Conservation (phyloP, 768 basidiomycete genomes). For the Psilocybe azurescens region DNA sequence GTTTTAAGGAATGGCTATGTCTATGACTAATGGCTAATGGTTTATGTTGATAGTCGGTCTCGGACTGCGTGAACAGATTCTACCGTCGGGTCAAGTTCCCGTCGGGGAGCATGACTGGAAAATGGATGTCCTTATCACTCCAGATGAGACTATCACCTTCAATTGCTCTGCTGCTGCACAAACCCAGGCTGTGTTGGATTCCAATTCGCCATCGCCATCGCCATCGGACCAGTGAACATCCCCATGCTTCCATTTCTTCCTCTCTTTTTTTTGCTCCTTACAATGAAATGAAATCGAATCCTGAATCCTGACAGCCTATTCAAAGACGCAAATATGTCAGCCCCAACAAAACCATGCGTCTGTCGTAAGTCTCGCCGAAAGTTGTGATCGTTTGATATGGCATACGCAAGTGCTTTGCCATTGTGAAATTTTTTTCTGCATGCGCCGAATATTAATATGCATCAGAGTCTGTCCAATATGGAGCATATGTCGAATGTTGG, state of each 20-base stretch:
- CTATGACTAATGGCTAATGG: conserved; percentile 4
- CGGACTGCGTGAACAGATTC: conserved; percentile 26
- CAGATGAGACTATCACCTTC: conserved; percentile 21
- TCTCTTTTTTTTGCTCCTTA: not conserved
- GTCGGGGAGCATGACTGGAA: conserved; percentile 27
- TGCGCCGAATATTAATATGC: too few relatives aligned
- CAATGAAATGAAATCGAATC: not conserved
- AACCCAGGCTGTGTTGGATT: not conserved
- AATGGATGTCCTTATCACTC: conserved; percentile 27
- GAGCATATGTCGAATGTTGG: too few relatives aligned
- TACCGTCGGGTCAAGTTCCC: conserved; percentile 19
- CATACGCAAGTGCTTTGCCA: too few relatives aligned
- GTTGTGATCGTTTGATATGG: too few relatives aligned
- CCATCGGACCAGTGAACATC: not conserved
- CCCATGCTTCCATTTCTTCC: too few relatives aligned
- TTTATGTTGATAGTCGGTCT: conserved; percentile 20
- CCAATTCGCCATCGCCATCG: not conserved
- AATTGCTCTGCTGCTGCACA: not conserved
- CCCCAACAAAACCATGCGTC: not conserved
- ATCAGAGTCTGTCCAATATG: too few relatives aligned
- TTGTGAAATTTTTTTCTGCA: too few relatives aligned
- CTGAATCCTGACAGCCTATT: not conserved
- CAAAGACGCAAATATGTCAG: not conserved
- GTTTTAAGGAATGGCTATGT: too few relatives aligned
- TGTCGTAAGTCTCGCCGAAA: too few relatives aligned